Percentiles rank a stretch among this genome's conserved stretches.
Evolutionary conservation across 257 asterid genomes (phyloP).

Genomic region (Anisodus acutangulus): DNA sequence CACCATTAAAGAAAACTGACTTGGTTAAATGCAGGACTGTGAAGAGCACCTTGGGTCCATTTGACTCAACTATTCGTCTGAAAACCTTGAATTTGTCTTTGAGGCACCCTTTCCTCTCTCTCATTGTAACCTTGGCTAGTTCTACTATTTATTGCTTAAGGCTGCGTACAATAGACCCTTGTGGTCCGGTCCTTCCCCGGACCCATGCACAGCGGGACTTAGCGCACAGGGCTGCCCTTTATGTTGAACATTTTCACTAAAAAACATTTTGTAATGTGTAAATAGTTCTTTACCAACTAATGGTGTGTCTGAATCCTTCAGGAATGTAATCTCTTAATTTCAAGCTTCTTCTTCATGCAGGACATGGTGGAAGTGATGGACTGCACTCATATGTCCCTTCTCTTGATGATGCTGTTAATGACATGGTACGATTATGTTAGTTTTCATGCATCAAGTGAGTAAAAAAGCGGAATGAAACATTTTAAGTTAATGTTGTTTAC

Average conservation of each 20-base stretch:
- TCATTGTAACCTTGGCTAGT: background rate
- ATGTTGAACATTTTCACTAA: background rate
- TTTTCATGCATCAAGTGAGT: background rate
- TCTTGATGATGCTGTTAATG: conserved; percentile 75
- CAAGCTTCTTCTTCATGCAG: conserved; percentile 41
- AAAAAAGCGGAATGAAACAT: background rate
- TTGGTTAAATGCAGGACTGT: no score
- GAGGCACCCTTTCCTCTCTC: background rate
- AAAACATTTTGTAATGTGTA: background rate
- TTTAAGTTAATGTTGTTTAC: conserved; percentile 19
- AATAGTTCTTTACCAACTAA: conserved; percentile 1
- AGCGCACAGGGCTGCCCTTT: background rate
- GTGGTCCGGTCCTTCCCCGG: no score
- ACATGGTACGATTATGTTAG: conserved; percentile 51
- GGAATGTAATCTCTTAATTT: background rate
- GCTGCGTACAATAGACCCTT: no score
- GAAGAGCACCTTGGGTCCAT: background rate
- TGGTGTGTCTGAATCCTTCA: background rate
- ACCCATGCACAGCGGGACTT: no score
- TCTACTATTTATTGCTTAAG: conserved; percentile 14
- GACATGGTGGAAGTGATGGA: conserved; percentile 98
- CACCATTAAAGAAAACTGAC: background rate
- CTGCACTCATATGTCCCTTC: conserved; percentile 89
- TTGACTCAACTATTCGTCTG: background rate
- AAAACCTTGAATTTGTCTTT: conserved; percentile 12